Conservation (phyloP, 1,284 basidiomycete genomes). For the Tylopilus orsonianus region DNA sequence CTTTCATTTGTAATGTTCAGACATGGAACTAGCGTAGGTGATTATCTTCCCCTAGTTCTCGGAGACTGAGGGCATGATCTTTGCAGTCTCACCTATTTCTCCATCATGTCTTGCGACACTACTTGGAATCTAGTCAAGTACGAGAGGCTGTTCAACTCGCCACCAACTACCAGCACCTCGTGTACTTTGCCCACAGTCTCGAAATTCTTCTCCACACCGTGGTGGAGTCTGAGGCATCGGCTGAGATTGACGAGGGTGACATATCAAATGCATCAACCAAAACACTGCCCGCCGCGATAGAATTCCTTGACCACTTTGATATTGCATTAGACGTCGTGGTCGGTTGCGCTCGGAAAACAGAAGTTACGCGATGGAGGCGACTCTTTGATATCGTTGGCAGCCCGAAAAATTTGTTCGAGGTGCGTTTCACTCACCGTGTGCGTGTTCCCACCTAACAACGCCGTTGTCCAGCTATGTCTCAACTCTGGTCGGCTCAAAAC, state of each 20-base stretch:
- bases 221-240: slow-evolving; percentile 81
- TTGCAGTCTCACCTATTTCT: slow-evolving; percentile 89
- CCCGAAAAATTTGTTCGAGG: slow-evolving; percentile 90
- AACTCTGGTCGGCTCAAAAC: slow-evolving; percentile 76
- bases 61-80: slow-evolving; percentile 2
- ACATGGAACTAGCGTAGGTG: slow-evolving; percentile 81
- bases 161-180: slow-evolving; percentile 81
- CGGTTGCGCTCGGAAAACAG: slow-evolving; percentile 95
- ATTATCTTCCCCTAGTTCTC: not conserved
- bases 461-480: slow-evolving; percentile 66
- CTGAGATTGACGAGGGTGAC: slow-evolving; percentile 33
- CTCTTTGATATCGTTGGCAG: slow-evolving; percentile 90
- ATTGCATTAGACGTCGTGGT: slow-evolving; percentile 91
- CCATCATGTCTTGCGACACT: slow-evolving; percentile 86
- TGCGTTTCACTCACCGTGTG: slow-evolving; percentile 32
- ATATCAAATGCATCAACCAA: slow-evolving; percentile 26
- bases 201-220: slow-evolving; percentile 94
- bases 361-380: slow-evolving; percentile 87
- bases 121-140: slow-evolving; percentile 72
- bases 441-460: slow-evolving; percentile 2
- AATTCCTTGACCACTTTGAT: slow-evolving; percentile 95
- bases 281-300: slow-evolving; percentile 69
- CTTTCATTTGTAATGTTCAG: slow-evolving; percentile 92
- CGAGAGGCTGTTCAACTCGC: slow-evolving; percentile 86
- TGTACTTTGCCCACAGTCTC: slow-evolving; percentile 92